Evolutionary conservation across 768 basidiomycete species (phyloP).

Genomic region (Boletales sp.): DNA sequence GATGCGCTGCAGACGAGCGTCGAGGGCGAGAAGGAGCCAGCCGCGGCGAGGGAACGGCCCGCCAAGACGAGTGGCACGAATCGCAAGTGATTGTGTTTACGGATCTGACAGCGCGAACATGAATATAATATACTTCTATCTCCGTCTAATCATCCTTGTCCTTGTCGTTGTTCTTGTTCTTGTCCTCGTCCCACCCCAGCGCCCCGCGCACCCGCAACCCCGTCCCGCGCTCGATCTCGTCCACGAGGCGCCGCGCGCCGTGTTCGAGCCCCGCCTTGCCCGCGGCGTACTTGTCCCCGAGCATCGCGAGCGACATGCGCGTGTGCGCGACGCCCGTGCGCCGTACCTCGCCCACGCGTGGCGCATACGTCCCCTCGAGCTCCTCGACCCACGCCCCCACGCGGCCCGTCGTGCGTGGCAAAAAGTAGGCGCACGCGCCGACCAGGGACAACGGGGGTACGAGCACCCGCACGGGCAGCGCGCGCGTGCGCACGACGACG

Average conservation of each 20-base stretch:
- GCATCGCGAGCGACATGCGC: slow-evolving; percentile 53
- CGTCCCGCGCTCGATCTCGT: slow-evolving; percentile 61
- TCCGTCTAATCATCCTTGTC: slow-evolving; percentile 11
- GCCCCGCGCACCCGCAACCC: slow-evolving; percentile 69
- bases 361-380: slow-evolving; percentile 71
- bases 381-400: slow-evolving; percentile 59
- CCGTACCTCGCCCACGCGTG: slow-evolving; percentile 65
- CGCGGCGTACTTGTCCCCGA: slow-evolving; percentile 48
- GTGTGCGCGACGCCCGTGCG: slow-evolving; percentile 59
- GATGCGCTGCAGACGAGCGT: slow-evolving; percentile 23
- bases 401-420: slow-evolving; percentile 77
- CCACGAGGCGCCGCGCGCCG: slow-evolving; percentile 46
- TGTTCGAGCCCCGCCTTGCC: slow-evolving; percentile 43
- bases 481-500: slow-evolving; percentile 77
- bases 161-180: slow-evolving; percentile 15
- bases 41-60: slow-evolving; percentile 20
- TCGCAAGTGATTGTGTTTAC: slow-evolving; percentile 12
- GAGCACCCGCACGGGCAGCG: slow-evolving; percentile 61
- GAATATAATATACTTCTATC: not conserved
- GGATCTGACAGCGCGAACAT: not conserved
- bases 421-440: slow-evolving; percentile 74
- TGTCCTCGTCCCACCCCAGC: slow-evolving; percentile 36
- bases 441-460: slow-evolving; percentile 76
- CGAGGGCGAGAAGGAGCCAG: slow-evolving; percentile 27
- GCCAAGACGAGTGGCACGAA: slow-evolving; percentile 15